phyloP scores from a whole-genome alignment of 805 yeast genomes.

The Groenewaldozyma salmanticensis region DNA sequence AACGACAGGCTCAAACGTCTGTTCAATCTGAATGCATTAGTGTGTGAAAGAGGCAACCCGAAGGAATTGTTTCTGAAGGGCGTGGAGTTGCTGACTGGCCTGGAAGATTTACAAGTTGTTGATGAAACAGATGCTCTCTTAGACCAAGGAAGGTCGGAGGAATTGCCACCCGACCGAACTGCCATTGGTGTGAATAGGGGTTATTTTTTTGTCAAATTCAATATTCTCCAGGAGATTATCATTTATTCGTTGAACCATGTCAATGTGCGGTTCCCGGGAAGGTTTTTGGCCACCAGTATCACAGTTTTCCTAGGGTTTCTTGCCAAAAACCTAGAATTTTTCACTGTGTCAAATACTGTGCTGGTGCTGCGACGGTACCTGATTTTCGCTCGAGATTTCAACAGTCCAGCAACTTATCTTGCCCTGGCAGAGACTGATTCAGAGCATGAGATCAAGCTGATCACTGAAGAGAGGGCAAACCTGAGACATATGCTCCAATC shows the following conservation, averaged over 20 bases:
- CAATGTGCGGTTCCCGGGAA: slow-evolving; percentile 65
- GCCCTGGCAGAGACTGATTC: no score
- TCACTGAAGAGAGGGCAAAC: slow-evolving; percentile 30
- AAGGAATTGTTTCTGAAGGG: slow-evolving; percentile 67
- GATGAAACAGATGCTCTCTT: slow-evolving; percentile 15
- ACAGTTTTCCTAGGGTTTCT: slow-evolving; percentile 47
- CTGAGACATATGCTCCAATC: slow-evolving; percentile 60
- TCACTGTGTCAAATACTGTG: slow-evolving; percentile 26
- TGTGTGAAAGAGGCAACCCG: slow-evolving; percentile 61
- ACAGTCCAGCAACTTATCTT: no score
- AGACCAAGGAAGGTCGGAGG: slow-evolving; percentile 9
- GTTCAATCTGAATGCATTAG: slow-evolving; percentile 17
- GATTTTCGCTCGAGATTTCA: slow-evolving; percentile 44
- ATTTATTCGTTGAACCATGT: slow-evolving; percentile 50
- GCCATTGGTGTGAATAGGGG: slow-evolving; percentile 13
- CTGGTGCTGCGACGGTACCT: slow-evolving; percentile 55
- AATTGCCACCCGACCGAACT: slow-evolving; percentile 4
- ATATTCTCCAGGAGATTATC: slow-evolving; percentile 57
- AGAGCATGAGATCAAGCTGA: slow-evolving; percentile 31
- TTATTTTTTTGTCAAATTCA: slow-evolving; percentile 47
- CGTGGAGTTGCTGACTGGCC: slow-evolving; percentile 48
- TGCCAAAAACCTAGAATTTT: slow-evolving; percentile 31
- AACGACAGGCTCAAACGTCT: neutral
- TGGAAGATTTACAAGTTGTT: slow-evolving; percentile 21
- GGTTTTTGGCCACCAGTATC: slow-evolving; percentile 62